Evolutionary conservation across 2,329 filamentous ascomycete genomes (phyloP).

Genomic region (Fusarium tricinctum): DNA sequence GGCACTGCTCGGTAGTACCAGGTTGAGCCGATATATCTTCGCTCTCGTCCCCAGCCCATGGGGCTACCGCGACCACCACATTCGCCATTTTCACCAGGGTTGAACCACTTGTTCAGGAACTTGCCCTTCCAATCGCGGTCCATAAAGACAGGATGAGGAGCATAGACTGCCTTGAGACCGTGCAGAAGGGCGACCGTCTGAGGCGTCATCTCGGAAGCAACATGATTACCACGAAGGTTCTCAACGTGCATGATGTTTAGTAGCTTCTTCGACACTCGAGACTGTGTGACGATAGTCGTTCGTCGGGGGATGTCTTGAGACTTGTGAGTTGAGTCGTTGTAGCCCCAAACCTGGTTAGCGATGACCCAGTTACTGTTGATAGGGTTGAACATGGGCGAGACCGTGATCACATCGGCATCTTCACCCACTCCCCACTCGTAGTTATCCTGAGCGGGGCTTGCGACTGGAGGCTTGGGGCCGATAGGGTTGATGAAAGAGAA

Average conservation of each 20-base stretch:
- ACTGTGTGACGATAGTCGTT: constrained; percentile 83
- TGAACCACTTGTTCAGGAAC: constrained; percentile 71
- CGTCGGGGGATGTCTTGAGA: constrained; percentile 75
- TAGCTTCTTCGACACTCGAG: constrained; percentile 78
- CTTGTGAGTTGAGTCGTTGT: constrained; percentile 64
- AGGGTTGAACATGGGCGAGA: constrained; percentile 85
- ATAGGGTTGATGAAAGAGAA: constrained; percentile 72
- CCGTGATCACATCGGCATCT: constrained; percentile 79
- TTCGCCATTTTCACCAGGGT: constrained; percentile 68
- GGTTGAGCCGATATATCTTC: constrained; percentile 69
- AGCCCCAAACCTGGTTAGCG: constrained; percentile 76
- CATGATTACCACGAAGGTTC: constrained; percentile 78
- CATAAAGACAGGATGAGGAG: constrained; percentile 83
- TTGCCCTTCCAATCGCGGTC: constrained; percentile 77
- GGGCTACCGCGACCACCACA: constrained; percentile 68
- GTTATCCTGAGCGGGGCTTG: constrained; percentile 71
- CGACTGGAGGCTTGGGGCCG: constrained; percentile 73
- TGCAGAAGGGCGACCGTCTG: constrained; percentile 81
- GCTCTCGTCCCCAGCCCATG: constrained; percentile 71
- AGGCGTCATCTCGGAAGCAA: constrained; percentile 85
- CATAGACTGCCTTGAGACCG: constrained; percentile 83
- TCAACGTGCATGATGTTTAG: constrained; percentile 84
- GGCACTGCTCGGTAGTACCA: constrained; percentile 73
- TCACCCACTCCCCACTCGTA: constrained; percentile 84
- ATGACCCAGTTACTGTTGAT: constrained; percentile 80